These are phyloP conservation scores for Flaveria bidentis DNA, from an alignment of 129 eudicot species.

Conservation along the genomic window DNA sequence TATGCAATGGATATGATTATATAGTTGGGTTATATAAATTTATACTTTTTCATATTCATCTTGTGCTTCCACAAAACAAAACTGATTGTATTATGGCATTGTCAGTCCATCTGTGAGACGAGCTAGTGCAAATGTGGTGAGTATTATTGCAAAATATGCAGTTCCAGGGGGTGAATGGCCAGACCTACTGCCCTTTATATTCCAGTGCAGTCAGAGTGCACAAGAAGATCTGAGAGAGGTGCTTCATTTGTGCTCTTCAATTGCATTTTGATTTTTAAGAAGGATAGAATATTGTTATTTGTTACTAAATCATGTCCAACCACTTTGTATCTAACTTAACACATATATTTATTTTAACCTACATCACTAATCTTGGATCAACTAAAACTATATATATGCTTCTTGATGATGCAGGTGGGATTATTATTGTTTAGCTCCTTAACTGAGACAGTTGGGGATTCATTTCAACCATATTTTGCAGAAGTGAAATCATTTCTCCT, in stretches of 20 bases:
- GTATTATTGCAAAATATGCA: conserved; percentile 82
- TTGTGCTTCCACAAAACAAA: conserved; percentile 2
- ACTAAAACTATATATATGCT: conserved; percentile 26
- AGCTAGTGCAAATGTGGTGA: conserved; percentile 97
- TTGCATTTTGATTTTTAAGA: neutral
- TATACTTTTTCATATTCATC: conserved; percentile 10
- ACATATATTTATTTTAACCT: neutral
- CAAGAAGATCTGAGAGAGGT: conserved; percentile 97
- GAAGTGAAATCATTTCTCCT: conserved; percentile 74
- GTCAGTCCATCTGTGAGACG: conserved; percentile 89
- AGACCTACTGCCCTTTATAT: conserved; percentile 81
- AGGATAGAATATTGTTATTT: neutral
- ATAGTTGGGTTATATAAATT: conserved; percentile 17
- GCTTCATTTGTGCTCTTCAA: conserved; percentile 20
- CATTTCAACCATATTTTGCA: conserved; percentile 77
- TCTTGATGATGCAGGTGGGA: conserved; percentile 65
- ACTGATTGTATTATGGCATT: conserved; percentile 30
- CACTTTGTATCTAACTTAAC: conserved; percentile 1
- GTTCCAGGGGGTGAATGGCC: conserved; percentile 97
- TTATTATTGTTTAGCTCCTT: conserved; percentile 86
- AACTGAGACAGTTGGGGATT: conserved; percentile 80
- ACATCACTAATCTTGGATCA: conserved; percentile 14
- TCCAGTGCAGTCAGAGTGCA: conserved; percentile 84
- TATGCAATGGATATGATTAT: conserved; percentile 13
- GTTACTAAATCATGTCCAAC: neutral